A percentile compares a stretch with the other conserved stretches of the same genome.
These are phyloP conservation scores for Trichoderma harzianum DNA, from an alignment of 2,329 filamentous ascomycete species.

Conservation along the genomic window DNA sequence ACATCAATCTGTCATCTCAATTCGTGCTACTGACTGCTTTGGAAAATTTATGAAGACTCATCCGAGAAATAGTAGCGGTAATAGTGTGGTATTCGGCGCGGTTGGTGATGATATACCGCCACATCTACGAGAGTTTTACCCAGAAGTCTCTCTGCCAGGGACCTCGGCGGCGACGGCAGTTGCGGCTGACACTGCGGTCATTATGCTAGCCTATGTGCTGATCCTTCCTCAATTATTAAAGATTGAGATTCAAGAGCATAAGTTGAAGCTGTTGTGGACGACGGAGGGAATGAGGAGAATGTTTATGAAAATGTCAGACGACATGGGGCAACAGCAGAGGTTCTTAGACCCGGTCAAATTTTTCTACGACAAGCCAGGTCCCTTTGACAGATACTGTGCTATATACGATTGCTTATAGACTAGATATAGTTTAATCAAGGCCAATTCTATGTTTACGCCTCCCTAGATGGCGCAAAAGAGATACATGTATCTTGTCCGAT, in stretches of 20 bases:
- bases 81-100: neutral
- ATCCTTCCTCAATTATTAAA: neutral
- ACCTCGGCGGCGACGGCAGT: neutral
- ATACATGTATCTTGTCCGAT: too few relatives aligned
- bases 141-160: neutral
- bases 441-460: too few relatives aligned
- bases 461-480: too few relatives aligned
- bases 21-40: neutral
- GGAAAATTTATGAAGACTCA: neutral
- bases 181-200: neutral
- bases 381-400: neutral
- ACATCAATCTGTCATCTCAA: neutral
- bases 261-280: neutral
- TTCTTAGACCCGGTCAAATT: neutral
- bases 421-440: too few relatives aligned
- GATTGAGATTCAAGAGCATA: neutral
- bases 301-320: neutral
- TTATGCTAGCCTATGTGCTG: neutral
- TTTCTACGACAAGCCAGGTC: neutral
- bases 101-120: neutral
- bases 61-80: neutral
- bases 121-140: neutral
- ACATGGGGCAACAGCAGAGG: neutral
- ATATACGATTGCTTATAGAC: neutral
- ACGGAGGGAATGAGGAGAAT: neutral